Conservation (phyloP, 2,329 filamentous ascomycete species). For the Tolypocladium tundrense region DNA sequence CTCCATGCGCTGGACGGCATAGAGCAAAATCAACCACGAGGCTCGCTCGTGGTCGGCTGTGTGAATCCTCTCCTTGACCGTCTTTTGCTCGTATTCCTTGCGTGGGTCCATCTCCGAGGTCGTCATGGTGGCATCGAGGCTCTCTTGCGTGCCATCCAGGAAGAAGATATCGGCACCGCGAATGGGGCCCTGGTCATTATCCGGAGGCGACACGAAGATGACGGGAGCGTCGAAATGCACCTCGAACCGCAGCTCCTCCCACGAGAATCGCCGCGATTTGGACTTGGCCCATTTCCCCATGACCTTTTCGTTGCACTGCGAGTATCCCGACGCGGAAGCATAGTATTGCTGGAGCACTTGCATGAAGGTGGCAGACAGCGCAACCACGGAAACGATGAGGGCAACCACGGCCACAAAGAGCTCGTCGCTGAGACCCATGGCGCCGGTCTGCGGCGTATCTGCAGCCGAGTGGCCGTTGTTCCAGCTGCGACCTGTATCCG, state of each 20-base stretch:
- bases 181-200: conserved; percentile 27
- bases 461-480: background rate
- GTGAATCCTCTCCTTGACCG: conserved; percentile 29
- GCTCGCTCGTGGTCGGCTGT: conserved; percentile 47
- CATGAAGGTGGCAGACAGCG: conserved; percentile 31
- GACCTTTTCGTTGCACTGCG: conserved; percentile 35
- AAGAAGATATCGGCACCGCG: conserved; percentile 20
- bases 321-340: conserved; percentile 37
- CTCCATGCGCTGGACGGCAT: conserved; percentile 40
- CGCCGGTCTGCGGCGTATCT: background rate
- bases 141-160: conserved; percentile 27
- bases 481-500: accelerated
- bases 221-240: conserved; percentile 39
- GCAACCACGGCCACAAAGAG: conserved; percentile 31
- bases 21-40: conserved; percentile 43
- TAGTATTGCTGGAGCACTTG: conserved; percentile 42
- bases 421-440: conserved; percentile 13
- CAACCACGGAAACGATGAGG: conserved; percentile 36
- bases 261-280: conserved; percentile 29
- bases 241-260: conserved; percentile 36
- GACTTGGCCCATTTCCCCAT: conserved; percentile 35
- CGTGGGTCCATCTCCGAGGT: conserved; percentile 18
- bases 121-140: conserved; percentile 23
- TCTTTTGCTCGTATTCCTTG: conserved; percentile 13
- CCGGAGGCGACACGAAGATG: conserved; percentile 36